Conservation (phyloP, 495 filamentous ascomycete genomes). For the Cercophora sp. region DNA sequence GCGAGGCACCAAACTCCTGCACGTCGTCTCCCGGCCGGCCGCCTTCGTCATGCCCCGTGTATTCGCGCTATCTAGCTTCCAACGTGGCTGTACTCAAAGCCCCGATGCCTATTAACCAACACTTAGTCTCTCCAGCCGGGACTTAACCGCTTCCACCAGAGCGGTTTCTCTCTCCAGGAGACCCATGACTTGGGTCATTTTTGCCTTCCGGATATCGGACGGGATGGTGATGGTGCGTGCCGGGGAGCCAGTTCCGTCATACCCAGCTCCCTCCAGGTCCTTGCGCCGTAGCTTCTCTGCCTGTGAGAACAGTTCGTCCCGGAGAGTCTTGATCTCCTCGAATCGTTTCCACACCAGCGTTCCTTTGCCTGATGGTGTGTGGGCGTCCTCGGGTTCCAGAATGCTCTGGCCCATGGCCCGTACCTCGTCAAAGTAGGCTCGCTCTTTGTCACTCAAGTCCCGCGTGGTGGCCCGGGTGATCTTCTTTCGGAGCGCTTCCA, state of each 20-base stretch:
- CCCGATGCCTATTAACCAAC: slow-evolving; percentile 25
- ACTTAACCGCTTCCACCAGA: slow-evolving; percentile 46
- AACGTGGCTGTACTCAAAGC: no score
- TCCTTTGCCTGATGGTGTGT: slow-evolving; percentile 18
- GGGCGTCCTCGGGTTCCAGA: slow-evolving; percentile 29
- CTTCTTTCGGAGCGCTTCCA: slow-evolving; percentile 60
- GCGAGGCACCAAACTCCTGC: no score
- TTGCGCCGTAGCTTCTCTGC: slow-evolving; percentile 37
- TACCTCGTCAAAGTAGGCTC: slow-evolving; percentile 63
- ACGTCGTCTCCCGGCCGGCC: no score
- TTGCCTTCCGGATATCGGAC: slow-evolving; percentile 61
- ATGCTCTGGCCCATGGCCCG: slow-evolving; percentile 43
- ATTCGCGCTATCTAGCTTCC: no score
- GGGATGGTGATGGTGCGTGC: slow-evolving; percentile 51
- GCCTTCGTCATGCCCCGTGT: no score
- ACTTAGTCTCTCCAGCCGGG: slow-evolving; percentile 29
- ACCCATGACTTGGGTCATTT: slow-evolving; percentile 63
- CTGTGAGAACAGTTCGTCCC: slow-evolving; percentile 50
- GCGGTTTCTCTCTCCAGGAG: slow-evolving; percentile 67
- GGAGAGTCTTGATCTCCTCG: slow-evolving; percentile 43
- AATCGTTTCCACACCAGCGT: slow-evolving; percentile 45
- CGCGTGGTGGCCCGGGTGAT: slow-evolving; percentile 55
- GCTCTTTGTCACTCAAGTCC: slow-evolving; percentile 71
- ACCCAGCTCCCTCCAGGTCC: slow-evolving; percentile 27
- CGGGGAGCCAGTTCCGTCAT: slow-evolving; percentile 25